Conservation (phyloP, 805 yeast genomes). For the Spencermartinsiella europaea region DNA sequence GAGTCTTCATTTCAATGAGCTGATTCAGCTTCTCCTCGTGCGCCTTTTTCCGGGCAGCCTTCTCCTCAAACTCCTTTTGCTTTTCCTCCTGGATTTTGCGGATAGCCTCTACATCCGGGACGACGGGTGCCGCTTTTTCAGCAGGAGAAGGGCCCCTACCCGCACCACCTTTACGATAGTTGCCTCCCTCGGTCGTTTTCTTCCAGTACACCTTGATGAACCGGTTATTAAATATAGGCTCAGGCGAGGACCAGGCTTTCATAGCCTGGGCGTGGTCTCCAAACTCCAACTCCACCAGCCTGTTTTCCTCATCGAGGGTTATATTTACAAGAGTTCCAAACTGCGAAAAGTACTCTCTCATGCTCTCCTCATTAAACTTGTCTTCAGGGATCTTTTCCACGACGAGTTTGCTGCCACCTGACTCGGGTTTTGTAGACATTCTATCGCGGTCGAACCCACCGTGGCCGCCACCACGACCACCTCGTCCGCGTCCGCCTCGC, state of each 20-base stretch:
- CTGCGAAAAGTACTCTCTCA: constrained; percentile 36
- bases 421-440: constrained; percentile 21
- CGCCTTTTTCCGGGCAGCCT: constrained; percentile 32
- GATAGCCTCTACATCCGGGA: constrained; percentile 35
- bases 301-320: constrained; percentile 24
- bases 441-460: constrained; percentile 9
- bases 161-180: constrained; percentile 8
- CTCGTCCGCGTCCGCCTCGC: constrained; percentile 16
- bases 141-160: constrained; percentile 6
- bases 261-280: constrained; percentile 35
- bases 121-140: constrained; percentile 21
- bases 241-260: constrained; percentile 41
- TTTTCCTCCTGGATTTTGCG: constrained; percentile 35
- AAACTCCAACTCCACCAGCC: constrained; percentile 39
- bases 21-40: constrained; percentile 31
- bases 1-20: constrained; percentile 29
- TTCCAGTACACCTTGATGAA: constrained; percentile 45
- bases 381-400: constrained; percentile 43
- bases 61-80: constrained; percentile 40
- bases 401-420: constrained; percentile 32
- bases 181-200: constrained; percentile 7
- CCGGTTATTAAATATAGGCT: constrained; percentile 44
- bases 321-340: constrained; percentile 38
- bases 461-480: constrained; percentile 7
- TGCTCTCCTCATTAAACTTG: constrained; percentile 32